Percentiles rank a stretch among this genome's conserved stretches.
These are phyloP conservation scores for Antarctomyces pellizariae DNA, from an alignment of 495 filamentous ascomycete species.

Conservation along the genomic window DNA sequence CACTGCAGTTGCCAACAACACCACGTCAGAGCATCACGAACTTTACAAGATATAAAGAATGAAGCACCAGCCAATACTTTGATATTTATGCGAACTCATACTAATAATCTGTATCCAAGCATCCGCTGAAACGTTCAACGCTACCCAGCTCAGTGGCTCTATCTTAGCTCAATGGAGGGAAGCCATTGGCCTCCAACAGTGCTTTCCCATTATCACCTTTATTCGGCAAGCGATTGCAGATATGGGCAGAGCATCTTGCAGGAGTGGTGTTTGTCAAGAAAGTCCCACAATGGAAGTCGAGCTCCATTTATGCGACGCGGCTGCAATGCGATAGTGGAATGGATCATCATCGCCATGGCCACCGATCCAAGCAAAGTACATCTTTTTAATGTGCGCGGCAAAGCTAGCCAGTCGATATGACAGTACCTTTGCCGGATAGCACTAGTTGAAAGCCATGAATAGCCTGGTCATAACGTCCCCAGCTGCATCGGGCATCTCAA, in stretches of 20 bases:
- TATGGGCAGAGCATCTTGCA: slow-evolving; percentile 58
- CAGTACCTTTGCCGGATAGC: slow-evolving; percentile 30
- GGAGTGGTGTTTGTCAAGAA: slow-evolving; percentile 51
- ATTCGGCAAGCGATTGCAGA: slow-evolving; percentile 44
- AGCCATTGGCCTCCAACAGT: slow-evolving; percentile 11
- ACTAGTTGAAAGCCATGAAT: slow-evolving; percentile 34
- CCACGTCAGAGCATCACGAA: too few relatives aligned
- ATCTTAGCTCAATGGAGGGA: too few relatives aligned
- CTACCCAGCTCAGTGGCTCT: too few relatives aligned
- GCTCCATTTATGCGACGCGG: slow-evolving; percentile 47
- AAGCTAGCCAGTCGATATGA: slow-evolving; percentile 26
- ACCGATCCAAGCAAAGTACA: slow-evolving; percentile 58
- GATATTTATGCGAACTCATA: too few relatives aligned
- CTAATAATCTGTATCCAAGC: too few relatives aligned
- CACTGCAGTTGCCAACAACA: too few relatives aligned
- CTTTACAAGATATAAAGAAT: too few relatives aligned
- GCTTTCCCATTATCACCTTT: slow-evolving; percentile 49
- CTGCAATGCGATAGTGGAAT: slow-evolving; percentile 61
- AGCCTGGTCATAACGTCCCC: slow-evolving; percentile 29
- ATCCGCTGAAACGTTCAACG: too few relatives aligned
- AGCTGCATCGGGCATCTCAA: slow-evolving; percentile 20
- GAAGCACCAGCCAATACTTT: too few relatives aligned
- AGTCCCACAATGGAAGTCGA: slow-evolving; percentile 62
- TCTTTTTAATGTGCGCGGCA: slow-evolving; percentile 31
- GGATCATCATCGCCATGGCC: slow-evolving; percentile 37